Percentiles rank a stretch among this genome's conserved stretches.
These are phyloP conservation scores for Sanghuangporus weigelae DNA, from an alignment of 1,284 basidiomycete species.

Conservation along the genomic window DNA sequence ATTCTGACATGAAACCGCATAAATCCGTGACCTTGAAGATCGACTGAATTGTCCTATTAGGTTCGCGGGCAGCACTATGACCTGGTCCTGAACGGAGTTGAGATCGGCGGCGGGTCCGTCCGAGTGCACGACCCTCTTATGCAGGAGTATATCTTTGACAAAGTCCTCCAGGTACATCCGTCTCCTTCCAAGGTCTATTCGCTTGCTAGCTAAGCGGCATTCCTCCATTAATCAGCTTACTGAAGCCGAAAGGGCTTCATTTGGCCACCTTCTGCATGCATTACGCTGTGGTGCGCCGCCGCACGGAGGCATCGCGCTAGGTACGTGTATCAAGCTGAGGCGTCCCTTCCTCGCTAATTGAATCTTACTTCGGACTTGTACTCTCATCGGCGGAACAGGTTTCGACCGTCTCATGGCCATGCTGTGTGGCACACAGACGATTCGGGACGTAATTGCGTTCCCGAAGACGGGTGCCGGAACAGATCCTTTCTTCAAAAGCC, in stretches of 20 bases:
- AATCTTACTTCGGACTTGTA: slow-evolving; percentile 15
- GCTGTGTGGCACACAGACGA: slow-evolving; percentile 77
- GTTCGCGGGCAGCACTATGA: slow-evolving; percentile 96
- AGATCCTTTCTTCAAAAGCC: slow-evolving; percentile 89
- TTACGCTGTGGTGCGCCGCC: slow-evolving; percentile 88
- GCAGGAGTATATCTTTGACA: slow-evolving; percentile 79
- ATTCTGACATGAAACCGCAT: background rate
- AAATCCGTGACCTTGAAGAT: background rate
- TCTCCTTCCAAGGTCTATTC: background rate
- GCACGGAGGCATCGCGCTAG: slow-evolving; percentile 92
- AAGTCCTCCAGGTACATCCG: slow-evolving; percentile 67
- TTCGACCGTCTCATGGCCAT: slow-evolving; percentile 92
- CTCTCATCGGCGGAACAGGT: slow-evolving; percentile 40
- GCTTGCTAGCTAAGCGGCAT: slow-evolving; percentile 8
- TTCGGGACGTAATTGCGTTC: slow-evolving; percentile 95
- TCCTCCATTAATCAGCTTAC: slow-evolving; percentile 47
- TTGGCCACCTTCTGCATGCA: slow-evolving; percentile 82
- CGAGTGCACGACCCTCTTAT: slow-evolving; percentile 84
- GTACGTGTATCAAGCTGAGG: slow-evolving; percentile 35
- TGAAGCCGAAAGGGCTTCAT: slow-evolving; percentile 67
- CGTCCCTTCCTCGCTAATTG: slow-evolving; percentile 4
- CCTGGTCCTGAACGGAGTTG: slow-evolving; percentile 90
- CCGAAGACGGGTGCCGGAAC: slow-evolving; percentile 82
- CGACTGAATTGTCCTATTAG: slow-evolving; percentile 31
- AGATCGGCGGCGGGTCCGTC: slow-evolving; percentile 92